Conservation (phyloP, 2,329 filamentous ascomycete species). For the Capronia epimyces region DNA sequence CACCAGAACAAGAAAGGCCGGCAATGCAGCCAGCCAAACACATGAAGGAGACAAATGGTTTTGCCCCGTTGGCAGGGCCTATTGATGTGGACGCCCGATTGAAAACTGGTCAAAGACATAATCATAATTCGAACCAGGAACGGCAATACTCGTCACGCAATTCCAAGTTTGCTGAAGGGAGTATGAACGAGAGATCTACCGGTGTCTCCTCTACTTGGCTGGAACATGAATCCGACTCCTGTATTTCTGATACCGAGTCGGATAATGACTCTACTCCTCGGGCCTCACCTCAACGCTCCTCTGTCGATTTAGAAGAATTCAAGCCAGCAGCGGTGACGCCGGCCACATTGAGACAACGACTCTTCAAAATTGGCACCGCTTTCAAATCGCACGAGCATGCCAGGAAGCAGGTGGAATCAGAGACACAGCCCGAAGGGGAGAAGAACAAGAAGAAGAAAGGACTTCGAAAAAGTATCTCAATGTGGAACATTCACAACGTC, state of each 20-base stretch:
- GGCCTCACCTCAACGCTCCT: constrained; percentile 17
- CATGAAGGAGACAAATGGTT: constrained; percentile 4
- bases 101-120: constrained; percentile 17
- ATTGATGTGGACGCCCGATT: constrained; percentile 16
- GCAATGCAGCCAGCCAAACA: constrained; percentile 16
- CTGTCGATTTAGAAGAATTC: constrained; percentile 27
- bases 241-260: constrained; percentile 12
- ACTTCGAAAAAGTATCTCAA: constrained; percentile 27
- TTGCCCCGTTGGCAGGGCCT: constrained; percentile 6
- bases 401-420: background rate
- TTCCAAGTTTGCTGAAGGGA: constrained; percentile 69
- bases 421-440: constrained; percentile 2
- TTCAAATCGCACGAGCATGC: constrained; percentile 15
- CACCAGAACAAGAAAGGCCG: constrained; percentile 5
- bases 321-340: constrained; percentile 21
- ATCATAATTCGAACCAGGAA: constrained; percentile 1
- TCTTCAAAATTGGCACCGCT: constrained; percentile 21
- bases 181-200: constrained; percentile 67
- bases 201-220: constrained; percentile 28
- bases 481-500: constrained; percentile 24
- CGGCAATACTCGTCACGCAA: constrained; percentile 10
- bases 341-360: constrained; percentile 20
- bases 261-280: constrained; percentile 19
- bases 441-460: constrained; percentile 21
- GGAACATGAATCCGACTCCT: constrained; percentile 13